Percentiles rank a stretch among this genome's conserved stretches.
Evolutionary conservation across 2,329 filamentous ascomycete species (phyloP).

Genomic region (Purpureocillium lavendulum): DNA sequence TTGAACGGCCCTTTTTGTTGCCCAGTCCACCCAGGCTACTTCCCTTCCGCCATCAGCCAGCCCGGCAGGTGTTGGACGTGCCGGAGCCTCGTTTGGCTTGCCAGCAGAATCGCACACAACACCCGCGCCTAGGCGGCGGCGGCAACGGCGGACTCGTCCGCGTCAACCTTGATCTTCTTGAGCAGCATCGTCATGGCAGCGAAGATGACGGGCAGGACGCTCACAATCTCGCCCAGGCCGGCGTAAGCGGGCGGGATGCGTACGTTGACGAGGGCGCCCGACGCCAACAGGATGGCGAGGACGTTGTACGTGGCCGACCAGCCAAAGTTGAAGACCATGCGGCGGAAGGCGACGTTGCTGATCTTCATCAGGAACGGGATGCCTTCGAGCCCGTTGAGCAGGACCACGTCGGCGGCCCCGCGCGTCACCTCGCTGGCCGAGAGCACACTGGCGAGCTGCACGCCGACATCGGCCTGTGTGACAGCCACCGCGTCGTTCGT

Average conservation of each 20-base stretch:
- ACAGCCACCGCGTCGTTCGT: constrained; percentile 57
- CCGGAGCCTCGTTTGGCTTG: not conserved
- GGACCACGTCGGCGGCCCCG: constrained; percentile 47
- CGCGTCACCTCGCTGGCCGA: constrained; percentile 43
- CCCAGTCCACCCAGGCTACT: too few species aligned
- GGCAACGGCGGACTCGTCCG: not conserved
- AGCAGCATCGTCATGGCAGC: constrained; percentile 20
- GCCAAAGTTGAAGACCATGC: constrained; percentile 51
- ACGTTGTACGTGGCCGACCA: constrained; percentile 57
- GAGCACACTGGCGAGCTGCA: constrained; percentile 42
- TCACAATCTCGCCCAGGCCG: constrained; percentile 57
- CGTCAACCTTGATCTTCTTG: constrained; percentile 8
- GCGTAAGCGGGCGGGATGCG: constrained; percentile 43
- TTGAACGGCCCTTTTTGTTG: not conserved
- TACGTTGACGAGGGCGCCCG: constrained; percentile 46
- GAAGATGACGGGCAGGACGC: constrained; percentile 52
- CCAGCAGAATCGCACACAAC: too few species aligned
- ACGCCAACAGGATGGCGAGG: constrained; percentile 50
- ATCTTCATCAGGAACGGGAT: constrained; percentile 44
- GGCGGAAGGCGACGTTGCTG: constrained; percentile 21
- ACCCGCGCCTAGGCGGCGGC: not conserved
- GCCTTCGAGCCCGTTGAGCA: constrained; percentile 42
- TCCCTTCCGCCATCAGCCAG: not conserved
- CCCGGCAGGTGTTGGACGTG: constrained; percentile 4
- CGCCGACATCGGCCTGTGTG: constrained; percentile 50